Evolutionary conservation across 179 eudicot species (phyloP), one percentile per base, ranked within the genome.

Genomic region (Spergularia azorica): DNA sequence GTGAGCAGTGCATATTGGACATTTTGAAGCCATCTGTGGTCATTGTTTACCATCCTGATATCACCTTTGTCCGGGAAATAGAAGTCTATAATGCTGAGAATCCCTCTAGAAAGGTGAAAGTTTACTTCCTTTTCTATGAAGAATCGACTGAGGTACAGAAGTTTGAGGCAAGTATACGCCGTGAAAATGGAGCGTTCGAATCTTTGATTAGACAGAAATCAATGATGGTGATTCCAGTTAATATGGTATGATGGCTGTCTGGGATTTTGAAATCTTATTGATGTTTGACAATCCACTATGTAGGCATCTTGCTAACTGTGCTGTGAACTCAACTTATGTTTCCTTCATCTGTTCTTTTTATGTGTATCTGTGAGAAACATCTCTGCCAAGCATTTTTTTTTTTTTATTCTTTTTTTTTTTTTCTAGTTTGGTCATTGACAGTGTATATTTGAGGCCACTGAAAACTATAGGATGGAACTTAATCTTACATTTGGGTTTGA

Each of bases 161-260:
- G 80, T 93, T 89, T 80, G 99, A 93, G 84, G 98, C 99, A 16
- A 88, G 97, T 77, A 85, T 93, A 79, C 94, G 93, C 43, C 86
- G 99, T 84, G 99, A 95, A 82, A 93, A 95, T 83, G 92, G 88
- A 77, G 98, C 98, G 43, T 93, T 96, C 80, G 98, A 96, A 80
- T 91, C 99, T 71, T 84, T 94, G 87, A 96, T 96, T 55, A 85
- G 98, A 83, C 98, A 94, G 89, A 94, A 96, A 76, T 94, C 98
- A 41, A 69, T 94, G 87, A 96, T 96, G 99, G 90, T 85, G 92
- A 88, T 96, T 79, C 97, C 98, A 18, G 97, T 92, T 75, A 87
- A 90, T 82, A 85, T 87, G 94, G 99, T 90, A 79, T 72, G 88
- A 74, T 72, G 26, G 43, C 16, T 63, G 16, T 56, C 60, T 12